Percentiles rank a stretch among this genome's conserved stretches.
These are phyloP conservation scores for Aspergillus sp. DNA, from an alignment of 2,329 filamentous ascomycete genomes.

Conservation along the genomic window DNA sequence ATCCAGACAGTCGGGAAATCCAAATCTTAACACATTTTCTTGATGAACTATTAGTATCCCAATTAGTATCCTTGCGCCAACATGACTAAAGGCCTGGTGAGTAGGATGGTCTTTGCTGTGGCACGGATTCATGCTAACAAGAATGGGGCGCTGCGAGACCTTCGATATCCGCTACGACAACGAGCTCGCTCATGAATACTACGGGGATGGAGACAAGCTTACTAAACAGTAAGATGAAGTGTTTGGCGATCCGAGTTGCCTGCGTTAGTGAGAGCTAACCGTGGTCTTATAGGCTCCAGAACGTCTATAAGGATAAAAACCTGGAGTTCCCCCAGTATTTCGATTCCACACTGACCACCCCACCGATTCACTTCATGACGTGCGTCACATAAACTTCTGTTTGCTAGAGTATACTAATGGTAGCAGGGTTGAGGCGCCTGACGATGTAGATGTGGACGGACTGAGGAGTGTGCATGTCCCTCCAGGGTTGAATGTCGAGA, in stretches of 20 bases:
- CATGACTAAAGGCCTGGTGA: not conserved
- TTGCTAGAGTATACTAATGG: not conserved
- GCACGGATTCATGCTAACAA: not conserved
- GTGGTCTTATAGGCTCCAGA: not conserved
- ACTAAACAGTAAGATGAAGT: constrained; percentile 8
- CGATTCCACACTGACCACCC: constrained; percentile 22
- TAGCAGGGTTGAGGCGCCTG: constrained; percentile 13
- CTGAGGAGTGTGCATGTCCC: constrained; percentile 15
- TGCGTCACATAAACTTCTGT: not conserved
- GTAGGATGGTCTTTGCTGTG: not conserved
- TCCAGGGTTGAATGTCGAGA: constrained; percentile 16
- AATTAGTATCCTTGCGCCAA: not conserved
- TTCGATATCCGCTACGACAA: constrained; percentile 24
- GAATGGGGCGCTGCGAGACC: constrained; percentile 7
- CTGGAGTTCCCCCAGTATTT: constrained; percentile 22
- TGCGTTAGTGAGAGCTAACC: not conserved
- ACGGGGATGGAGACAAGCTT: constrained; percentile 21
- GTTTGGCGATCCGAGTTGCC: no score
- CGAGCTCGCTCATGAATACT: constrained; percentile 21
- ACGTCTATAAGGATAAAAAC: constrained; percentile 17
- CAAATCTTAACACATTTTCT: not conserved
- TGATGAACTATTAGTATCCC: no score
- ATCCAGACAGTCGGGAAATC: not conserved
- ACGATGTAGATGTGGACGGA: constrained; percentile 15
- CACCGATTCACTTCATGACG: constrained; percentile 13